Conservation (phyloP, 2,329 filamentous ascomycete genomes). For the Aspergillus udagawae region DNA sequence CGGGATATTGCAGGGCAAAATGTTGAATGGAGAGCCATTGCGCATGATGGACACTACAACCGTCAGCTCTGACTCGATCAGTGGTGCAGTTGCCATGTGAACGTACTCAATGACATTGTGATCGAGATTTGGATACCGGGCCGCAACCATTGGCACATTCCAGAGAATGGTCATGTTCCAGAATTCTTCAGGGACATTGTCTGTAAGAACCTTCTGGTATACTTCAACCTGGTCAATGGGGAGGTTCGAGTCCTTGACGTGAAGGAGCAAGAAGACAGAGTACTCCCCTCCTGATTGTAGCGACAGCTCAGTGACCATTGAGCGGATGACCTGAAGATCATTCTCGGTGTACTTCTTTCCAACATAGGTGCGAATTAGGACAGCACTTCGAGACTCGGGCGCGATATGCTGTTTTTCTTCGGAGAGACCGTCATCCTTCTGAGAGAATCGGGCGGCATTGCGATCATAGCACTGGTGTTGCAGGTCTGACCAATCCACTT, state of each 20-base stretch:
- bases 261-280: conserved; percentile 78
- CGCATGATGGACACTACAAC: conserved; percentile 52
- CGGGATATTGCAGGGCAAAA: conserved; percentile 67
- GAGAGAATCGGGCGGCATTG: conserved; percentile 62
- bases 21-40: conserved; percentile 73
- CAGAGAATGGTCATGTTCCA: conserved; percentile 68
- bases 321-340: conserved; percentile 74
- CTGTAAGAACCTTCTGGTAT: conserved; percentile 58
- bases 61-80: conserved; percentile 19
- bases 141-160: conserved; percentile 56
- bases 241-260: conserved; percentile 72
- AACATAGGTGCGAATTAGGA: conserved; percentile 79
- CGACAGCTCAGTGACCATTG: conserved; percentile 76
- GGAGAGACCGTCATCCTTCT: not conserved
- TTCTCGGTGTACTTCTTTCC: conserved; percentile 77
- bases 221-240: conserved; percentile 71
- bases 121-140: conserved; percentile 47
- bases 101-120: conserved; percentile 48
- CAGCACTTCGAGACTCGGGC: conserved; percentile 61
- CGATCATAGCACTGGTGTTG: conserved; percentile 62
- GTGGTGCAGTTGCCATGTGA: not conserved
- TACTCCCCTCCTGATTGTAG: conserved; percentile 82
- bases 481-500: conserved; percentile 65
- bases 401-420: conserved; percentile 2
- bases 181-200: conserved; percentile 66